Base-by-base conservation (phyloP, 2,329 filamentous ascomycete genomes). In the Epicoccum sorghinum region DNA sequence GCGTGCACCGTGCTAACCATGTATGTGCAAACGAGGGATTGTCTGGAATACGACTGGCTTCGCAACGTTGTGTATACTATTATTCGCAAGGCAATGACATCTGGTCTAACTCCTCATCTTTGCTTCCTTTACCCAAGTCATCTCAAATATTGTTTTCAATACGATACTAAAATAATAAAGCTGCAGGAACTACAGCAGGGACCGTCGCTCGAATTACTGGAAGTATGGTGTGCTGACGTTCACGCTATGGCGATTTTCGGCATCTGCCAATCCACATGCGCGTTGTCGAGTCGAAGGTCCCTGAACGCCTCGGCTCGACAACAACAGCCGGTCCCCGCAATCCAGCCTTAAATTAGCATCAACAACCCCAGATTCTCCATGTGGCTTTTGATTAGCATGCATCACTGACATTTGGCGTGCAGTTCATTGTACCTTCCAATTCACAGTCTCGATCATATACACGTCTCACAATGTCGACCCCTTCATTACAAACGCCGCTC, bases 401-500 rank as follows among this genome's bases (percentile, higher is more conserved):
- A 8, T 14, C 18, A 41, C 38, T 39, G 37, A 53, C 42, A 37
- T 47, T 51, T 24, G 33, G 33, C 45, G 23, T 10, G 33, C 42
- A 22, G 9, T 32, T 25, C n/a, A 2, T n/a, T 7, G 10, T 37
- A 23, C 10, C 10, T 48, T 3, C 24, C 23, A 49, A 18, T 52
- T 52, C 32, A 55, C 40, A 38, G 9, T 12, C 24, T 32, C 32
- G 4, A 46, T 30, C 41, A 43, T 22, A 18, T 22, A 36, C 47
- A 10, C 12, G 18, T 3, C 23, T 33, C 64, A 68, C 42, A 57
- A 75, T 74, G 69, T 60, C 71, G 41, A 59, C 66, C 7, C 67
- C 69, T 7, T 62, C 68, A 12, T 65, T 76, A 45, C 67, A 74
- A 50, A 76, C 73, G 50, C 71, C 72, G 53, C 72, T 75, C 23